Percentiles rank a stretch among this genome's conserved stretches.
Conservation (phyloP, 164 flowering plant species). For the Litsea cubeba region DNA sequence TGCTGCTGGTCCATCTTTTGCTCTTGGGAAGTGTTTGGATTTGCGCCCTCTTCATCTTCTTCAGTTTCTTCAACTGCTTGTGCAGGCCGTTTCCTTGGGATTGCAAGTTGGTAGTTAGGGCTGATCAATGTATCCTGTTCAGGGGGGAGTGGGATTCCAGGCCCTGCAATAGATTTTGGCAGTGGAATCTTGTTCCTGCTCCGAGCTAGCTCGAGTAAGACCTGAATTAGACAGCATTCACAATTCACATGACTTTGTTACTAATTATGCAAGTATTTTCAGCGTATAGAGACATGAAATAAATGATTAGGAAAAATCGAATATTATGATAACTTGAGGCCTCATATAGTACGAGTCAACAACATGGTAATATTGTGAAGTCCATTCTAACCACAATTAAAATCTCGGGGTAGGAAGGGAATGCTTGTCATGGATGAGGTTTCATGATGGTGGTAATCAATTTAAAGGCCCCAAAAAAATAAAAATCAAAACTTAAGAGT, state of each 20-base stretch:
- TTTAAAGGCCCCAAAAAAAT: no score
- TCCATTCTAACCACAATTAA: no score
- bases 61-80: conserved; percentile 62
- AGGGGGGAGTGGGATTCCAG: conserved; percentile 67
- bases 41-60: conserved; percentile 55
- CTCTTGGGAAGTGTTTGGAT: conserved; percentile 41
- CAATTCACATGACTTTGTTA: neutral
- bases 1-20: conserved; percentile 41
- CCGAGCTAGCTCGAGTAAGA: conserved; percentile 67
- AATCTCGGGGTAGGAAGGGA: no score
- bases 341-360: no score
- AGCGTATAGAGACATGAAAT: no score
- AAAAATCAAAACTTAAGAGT: no score
- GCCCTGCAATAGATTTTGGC: conserved; percentile 63
- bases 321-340: no score
- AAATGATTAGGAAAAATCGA: no score
- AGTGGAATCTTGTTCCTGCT: conserved; percentile 71
- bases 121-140: conserved; percentile 74
- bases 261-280: neutral
- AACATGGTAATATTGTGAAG: no score
- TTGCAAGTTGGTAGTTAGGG: conserved; percentile 84
- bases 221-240: conserved; percentile 23
- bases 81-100: conserved; percentile 49
- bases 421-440: no score
- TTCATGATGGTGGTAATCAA: no score